Percentiles rank a stretch among this genome's conserved stretches.
Conservation (phyloP, 345 rosid species). For the Bretschneidera sinensis region DNA sequence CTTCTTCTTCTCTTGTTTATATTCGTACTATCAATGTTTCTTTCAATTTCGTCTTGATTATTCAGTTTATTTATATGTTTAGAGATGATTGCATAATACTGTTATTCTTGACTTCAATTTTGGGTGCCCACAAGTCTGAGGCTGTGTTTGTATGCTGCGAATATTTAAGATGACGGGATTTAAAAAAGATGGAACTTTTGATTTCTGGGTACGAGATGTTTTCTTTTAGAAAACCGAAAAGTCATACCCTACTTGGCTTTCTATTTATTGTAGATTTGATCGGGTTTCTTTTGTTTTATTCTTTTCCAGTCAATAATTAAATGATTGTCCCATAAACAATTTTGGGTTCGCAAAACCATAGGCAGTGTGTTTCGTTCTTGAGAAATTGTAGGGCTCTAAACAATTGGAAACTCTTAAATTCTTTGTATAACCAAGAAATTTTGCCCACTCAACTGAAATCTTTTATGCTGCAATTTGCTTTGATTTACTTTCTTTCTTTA, state of each 20-base stretch:
- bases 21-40: neutral
- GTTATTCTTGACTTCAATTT: too few species aligned
- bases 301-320: neutral
- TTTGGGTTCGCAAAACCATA: neutral
- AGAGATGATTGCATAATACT: too few species aligned
- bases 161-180: neutral
- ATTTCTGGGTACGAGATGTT: neutral
- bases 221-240: too few species aligned
- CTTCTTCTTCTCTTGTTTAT: neutral
- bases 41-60: neutral
- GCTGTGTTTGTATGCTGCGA: neutral
- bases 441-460: too few species aligned
- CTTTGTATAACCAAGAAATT: too few species aligned
- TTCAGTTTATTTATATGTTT: too few species aligned
- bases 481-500: too few species aligned
- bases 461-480: too few species aligned
- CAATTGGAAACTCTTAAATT: neutral
- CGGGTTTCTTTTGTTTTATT: neutral
- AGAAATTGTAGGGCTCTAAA: neutral
- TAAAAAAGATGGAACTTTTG: neutral
- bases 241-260: too few species aligned
- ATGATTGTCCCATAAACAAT: neutral
- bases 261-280: neutral
- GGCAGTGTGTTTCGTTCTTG: neutral
- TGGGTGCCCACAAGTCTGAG: too few species aligned